phyloP scores from a whole-genome alignment of 441 rosid species.

The Erodium chrysanthum region DNA sequence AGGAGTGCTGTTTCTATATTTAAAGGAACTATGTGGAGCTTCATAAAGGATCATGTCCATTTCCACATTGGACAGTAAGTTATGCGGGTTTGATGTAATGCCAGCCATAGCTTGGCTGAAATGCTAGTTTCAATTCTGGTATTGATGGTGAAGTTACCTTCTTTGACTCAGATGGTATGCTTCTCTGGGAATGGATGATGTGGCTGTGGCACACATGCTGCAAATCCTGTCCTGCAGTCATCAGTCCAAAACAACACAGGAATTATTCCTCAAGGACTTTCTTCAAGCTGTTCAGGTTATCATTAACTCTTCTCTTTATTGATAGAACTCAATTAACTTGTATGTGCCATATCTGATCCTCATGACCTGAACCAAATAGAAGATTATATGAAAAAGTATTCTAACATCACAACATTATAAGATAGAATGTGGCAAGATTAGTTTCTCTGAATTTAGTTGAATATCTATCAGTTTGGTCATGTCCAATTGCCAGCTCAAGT shows the following conservation, averaged over 20 bases:
- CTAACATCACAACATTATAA: neutral
- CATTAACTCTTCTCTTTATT: slow-evolving; percentile 13
- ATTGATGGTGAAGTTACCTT: slow-evolving; percentile 18
- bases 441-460: slow-evolving; percentile 1
- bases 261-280: slow-evolving; percentile 72
- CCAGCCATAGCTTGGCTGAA: slow-evolving; percentile 19
- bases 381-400: neutral
- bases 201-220: slow-evolving; percentile 72
- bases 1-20: slow-evolving; percentile 82
- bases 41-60: slow-evolving; percentile 90
- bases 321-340: slow-evolving; percentile 15
- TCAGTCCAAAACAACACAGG: slow-evolving; percentile 88
- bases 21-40: slow-evolving; percentile 77
- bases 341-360: neutral
- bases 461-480: neutral
- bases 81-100: slow-evolving; percentile 14
- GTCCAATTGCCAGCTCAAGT: slow-evolving; percentile 7
- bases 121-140: neutral
- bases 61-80: slow-evolving; percentile 97
- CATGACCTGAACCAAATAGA: neutral
- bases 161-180: slow-evolving; percentile 71
- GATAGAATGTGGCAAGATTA: neutral
- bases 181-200: slow-evolving; percentile 81
- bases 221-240: slow-evolving; percentile 76
- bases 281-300: slow-evolving; percentile 72